Evolutionary conservation across 2,329 filamentous ascomycete genomes (phyloP), one percentile per base, ranked within the genome.

Genomic region (Didymella sp.): DNA sequence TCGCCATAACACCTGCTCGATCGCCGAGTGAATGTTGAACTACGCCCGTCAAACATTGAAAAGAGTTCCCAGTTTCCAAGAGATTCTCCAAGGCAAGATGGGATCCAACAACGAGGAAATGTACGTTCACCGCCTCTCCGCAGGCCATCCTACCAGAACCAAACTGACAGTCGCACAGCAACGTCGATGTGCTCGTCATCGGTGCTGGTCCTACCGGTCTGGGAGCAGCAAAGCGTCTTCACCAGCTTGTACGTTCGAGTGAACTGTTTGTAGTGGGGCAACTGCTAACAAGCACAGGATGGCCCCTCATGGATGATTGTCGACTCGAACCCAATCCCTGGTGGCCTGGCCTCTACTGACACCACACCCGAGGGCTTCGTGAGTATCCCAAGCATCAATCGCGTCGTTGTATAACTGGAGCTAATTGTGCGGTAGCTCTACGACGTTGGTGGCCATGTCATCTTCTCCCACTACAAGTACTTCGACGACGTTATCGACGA

Each of bases 391-490:
- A 40, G 17, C 33, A 25, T 47, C 62, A 59, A 58, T 56, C 54
- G 51, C 2, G 43, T 45, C 15, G 30, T 35, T 25, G n/a, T 15
- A 47, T 6, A 25, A 12, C 13, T 33, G 24, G 17, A 7, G 27
- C 72, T 74, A 56, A 75, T 60, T 15, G 6, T 43, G n/a, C 51
- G 45, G 43, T 60, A 75, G 94, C 87, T 99, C 72, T 99, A 97
- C 86, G 95, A 99, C 81, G 95, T 99, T 71, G 93, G 93, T 77
- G 93, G 93, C 71, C 93, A 97, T 81, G 93, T 97, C 81, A 97
- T 97, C 82, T 97, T 97, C 86, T 97, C 93, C 71, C 93, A 97
- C 87, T 99, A 99, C 89, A 97, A 97, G 84, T 99, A 99, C 87
- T 99, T 99, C 78, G 95, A 99, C 82, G 95, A 99, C 84, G 96